phyloP scores from a whole-genome alignment of 345 rosid genomes.

The Physaria fendleri region DNA sequence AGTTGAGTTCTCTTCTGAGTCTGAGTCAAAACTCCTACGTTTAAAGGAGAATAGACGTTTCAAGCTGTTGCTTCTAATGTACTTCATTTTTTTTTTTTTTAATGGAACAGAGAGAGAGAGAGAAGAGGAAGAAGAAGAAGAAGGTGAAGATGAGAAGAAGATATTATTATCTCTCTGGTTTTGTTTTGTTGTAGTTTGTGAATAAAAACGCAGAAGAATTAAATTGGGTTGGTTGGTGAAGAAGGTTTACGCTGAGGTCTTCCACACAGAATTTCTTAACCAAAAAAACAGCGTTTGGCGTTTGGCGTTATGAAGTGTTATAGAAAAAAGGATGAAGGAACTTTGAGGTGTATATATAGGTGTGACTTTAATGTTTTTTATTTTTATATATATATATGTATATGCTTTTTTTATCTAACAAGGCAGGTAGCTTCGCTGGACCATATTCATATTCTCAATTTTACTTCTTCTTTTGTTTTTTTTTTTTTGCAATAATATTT shows the following conservation, averaged over 20 bases:
- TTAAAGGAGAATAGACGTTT: constrained; percentile 72
- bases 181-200: constrained; percentile 29
- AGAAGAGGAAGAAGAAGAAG: background rate
- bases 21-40: constrained; percentile 52
- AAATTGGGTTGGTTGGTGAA: constrained; percentile 30
- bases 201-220: constrained; percentile 25
- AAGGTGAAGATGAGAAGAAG: background rate
- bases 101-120: constrained; percentile 2
- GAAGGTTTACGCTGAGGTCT: constrained; percentile 25
- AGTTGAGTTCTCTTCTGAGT: constrained; percentile 20
- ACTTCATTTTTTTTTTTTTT: constrained; percentile 48
- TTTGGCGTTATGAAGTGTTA: constrained; percentile 15
- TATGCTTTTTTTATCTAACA: constrained; percentile 24
- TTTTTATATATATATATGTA: too few species aligned
- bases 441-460: constrained; percentile 26
- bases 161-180: constrained; percentile 29
- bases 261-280: constrained; percentile 18
- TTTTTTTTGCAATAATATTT: too few species aligned
- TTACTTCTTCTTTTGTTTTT: background rate
- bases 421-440: constrained; percentile 32
- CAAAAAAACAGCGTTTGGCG: constrained; percentile 18
- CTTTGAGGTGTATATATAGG: constrained; percentile 35
- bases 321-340: background rate
- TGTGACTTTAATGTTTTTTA: constrained; percentile 26
- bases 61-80: constrained; percentile 71